phyloP scores from a whole-genome alignment of 805 yeast genomes.

The Metschnikowia koreensis region DNA sequence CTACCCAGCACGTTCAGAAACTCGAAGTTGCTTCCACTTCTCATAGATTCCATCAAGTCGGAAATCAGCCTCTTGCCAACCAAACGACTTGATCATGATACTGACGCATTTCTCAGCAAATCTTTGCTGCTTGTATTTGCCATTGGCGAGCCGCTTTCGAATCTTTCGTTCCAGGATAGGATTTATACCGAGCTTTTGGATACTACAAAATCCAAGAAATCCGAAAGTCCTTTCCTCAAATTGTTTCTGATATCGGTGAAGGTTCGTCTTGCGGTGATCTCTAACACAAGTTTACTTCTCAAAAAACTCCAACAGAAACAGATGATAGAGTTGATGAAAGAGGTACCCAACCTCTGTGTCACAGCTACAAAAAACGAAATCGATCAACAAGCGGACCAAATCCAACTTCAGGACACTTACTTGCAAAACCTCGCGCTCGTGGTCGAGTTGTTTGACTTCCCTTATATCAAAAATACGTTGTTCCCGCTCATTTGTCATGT shows the following conservation, averaged over 20 bases:
- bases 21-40: constrained; percentile 71
- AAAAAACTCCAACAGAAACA: constrained; percentile 52
- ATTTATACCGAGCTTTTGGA: constrained; percentile 48
- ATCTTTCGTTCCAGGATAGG: constrained; percentile 72
- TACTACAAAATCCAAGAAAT: constrained; percentile 23
- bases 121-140: constrained; percentile 56
- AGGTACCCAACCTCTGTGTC: constrained; percentile 38
- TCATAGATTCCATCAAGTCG: constrained; percentile 51
- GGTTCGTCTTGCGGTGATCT: constrained; percentile 33
- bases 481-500: constrained; percentile 69
- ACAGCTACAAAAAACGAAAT: constrained; percentile 22
- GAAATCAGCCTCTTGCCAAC: constrained; percentile 27
- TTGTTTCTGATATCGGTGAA: constrained; percentile 33
- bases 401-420: constrained; percentile 51
- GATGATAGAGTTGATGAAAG: constrained; percentile 47
- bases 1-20: constrained; percentile 49
- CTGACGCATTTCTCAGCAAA: constrained; percentile 43
- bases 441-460: constrained; percentile 55
- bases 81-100: constrained; percentile 22
- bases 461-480: constrained; percentile 70
- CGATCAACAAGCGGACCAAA: constrained; percentile 30
- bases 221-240: constrained; percentile 22
- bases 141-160: constrained; percentile 67
- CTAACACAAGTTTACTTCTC: constrained; percentile 47
- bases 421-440: constrained; percentile 43